Evolutionary conservation across 495 filamentous ascomycete species (phyloP).

Genomic region (Evansstolkia leycettana): DNA sequence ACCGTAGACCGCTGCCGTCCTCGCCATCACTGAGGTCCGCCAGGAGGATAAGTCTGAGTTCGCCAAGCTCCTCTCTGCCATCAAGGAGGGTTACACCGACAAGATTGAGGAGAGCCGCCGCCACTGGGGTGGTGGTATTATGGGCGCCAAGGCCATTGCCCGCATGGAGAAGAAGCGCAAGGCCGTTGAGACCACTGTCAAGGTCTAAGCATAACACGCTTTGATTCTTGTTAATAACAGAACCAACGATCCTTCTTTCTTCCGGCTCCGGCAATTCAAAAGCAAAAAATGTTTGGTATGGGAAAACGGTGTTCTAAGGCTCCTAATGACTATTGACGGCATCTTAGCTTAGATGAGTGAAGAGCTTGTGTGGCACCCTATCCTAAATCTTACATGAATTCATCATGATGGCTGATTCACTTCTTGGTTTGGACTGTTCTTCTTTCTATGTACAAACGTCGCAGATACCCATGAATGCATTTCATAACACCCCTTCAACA

Average conservation of each 20-base stretch:
- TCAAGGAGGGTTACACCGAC: slow-evolving; percentile 97
- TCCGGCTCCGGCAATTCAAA: slow-evolving; percentile 8
- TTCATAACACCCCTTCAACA: slow-evolving; percentile 22
- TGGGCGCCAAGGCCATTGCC: slow-evolving; percentile 94
- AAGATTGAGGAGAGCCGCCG: slow-evolving; percentile 88
- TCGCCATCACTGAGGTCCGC: slow-evolving; percentile 92
- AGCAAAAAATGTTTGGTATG: slow-evolving; percentile 7
- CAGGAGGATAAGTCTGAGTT: slow-evolving; percentile 96
- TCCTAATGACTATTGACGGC: slow-evolving; percentile 20
- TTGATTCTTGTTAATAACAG: not conserved
- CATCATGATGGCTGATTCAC: slow-evolving; percentile 9
- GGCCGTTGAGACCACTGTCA: slow-evolving; percentile 83
- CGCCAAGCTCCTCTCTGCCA: slow-evolving; percentile 84
- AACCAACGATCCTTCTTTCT: not conserved
- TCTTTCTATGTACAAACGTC: slow-evolving; percentile 29
- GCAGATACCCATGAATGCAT: slow-evolving; percentile 41
- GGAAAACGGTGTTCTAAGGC: slow-evolving; percentile 16
- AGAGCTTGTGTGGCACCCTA: slow-evolving; percentile 12
- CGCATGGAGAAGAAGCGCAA: slow-evolving; percentile 93
- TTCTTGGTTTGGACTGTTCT: slow-evolving; percentile 7
- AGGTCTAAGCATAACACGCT: slow-evolving; percentile 55
- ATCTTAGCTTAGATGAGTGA: slow-evolving; percentile 29
- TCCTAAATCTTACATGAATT: slow-evolving; percentile 10
- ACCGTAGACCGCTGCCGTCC: slow-evolving; percentile 77
- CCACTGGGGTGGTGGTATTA: slow-evolving; percentile 99